Evolutionary conservation across 108 stramenopile genomes (phyloP).

Genomic region (Pseudonitzschia multiseries): DNA sequence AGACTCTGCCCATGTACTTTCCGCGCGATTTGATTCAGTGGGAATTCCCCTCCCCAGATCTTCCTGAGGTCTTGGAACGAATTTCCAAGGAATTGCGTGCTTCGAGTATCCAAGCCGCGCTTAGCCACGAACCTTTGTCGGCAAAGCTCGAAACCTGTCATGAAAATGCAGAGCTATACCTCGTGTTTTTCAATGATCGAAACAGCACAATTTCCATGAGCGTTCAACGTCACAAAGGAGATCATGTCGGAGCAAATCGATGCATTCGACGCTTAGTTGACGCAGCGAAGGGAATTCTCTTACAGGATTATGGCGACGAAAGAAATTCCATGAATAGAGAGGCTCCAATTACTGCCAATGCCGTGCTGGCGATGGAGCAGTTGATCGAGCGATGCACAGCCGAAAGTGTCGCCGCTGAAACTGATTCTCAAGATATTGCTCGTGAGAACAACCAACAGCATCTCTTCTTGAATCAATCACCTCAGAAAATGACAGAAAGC

Average conservation of each 20-base stretch:
- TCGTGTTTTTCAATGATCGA: slow-evolving; percentile 13
- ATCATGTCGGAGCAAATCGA: slow-evolving; percentile 7
- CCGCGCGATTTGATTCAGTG: slow-evolving; percentile 5
- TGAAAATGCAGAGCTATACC: slow-evolving; percentile 14
- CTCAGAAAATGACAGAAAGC: slow-evolving; percentile 8
- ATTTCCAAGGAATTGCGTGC: neutral
- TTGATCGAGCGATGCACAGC: neutral
- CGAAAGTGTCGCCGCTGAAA: neutral
- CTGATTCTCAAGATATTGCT: neutral
- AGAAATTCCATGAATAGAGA: neutral
- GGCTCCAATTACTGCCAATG: neutral
- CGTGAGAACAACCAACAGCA: neutral
- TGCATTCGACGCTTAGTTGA: slow-evolving; percentile 14
- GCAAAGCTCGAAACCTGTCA: slow-evolving; percentile 5
- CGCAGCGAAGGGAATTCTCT: slow-evolving; percentile 12
- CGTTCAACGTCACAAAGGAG: slow-evolving; percentile 24
- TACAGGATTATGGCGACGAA: neutral
- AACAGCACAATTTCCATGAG: slow-evolving; percentile 13
- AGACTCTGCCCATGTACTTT: slow-evolving; percentile 8
- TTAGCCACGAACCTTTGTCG: slow-evolving; percentile 2
- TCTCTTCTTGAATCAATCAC: slow-evolving; percentile 3
- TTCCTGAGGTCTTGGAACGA: slow-evolving; percentile 8
- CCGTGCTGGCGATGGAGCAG: neutral
- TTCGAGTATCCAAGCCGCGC: neutral
- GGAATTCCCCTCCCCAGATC: slow-evolving; percentile 6